Evolutionary conservation across 306 rosid genomes (phyloP).

Genomic region (Cicer yamashitae): DNA sequence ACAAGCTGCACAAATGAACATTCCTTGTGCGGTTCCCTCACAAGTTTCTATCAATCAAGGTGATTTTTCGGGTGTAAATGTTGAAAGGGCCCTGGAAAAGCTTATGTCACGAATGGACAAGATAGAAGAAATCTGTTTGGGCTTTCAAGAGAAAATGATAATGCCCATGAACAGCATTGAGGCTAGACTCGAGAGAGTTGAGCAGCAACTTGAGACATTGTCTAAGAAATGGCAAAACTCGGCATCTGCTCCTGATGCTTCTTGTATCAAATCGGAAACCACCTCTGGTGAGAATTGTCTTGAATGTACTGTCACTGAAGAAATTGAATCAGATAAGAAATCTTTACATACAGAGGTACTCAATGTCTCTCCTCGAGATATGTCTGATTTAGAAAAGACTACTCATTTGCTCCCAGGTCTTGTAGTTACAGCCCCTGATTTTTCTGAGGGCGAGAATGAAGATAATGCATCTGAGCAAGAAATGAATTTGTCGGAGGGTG

Average conservation of each 20-base stretch:
- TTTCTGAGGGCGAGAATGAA: constrained; percentile 68
- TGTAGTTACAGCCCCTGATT: constrained; percentile 83
- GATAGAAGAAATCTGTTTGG: constrained; percentile 69
- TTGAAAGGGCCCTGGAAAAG: constrained; percentile 62
- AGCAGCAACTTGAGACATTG: constrained; percentile 79
- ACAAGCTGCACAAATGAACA: constrained; percentile 45
- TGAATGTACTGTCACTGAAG: constrained; percentile 47
- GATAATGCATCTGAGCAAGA: constrained; percentile 43
- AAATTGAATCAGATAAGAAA: constrained; percentile 51
- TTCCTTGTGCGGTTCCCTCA: constrained; percentile 31
- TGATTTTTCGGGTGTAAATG: constrained; percentile 35
- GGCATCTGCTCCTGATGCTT: constrained; percentile 65
- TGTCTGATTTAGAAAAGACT: constrained; percentile 50
- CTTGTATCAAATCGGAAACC: constrained; percentile 60
- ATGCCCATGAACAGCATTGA: constrained; percentile 80
- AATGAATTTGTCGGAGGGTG: constrained; percentile 48
- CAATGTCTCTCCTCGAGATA: constrained; percentile 43
- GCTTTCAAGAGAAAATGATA: constrained; percentile 87
- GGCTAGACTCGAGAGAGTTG: constrained; percentile 82
- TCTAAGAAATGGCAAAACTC: constrained; percentile 55
- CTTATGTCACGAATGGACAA: constrained; percentile 75
- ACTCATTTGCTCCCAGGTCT: constrained; percentile 66
- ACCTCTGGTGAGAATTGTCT: constrained; percentile 52
- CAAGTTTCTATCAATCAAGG: constrained; percentile 47
- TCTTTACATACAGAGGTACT: constrained; percentile 46